Evolutionary conservation across 306 rosid species (phyloP).

Genomic region (Parietaria judaica): DNA sequence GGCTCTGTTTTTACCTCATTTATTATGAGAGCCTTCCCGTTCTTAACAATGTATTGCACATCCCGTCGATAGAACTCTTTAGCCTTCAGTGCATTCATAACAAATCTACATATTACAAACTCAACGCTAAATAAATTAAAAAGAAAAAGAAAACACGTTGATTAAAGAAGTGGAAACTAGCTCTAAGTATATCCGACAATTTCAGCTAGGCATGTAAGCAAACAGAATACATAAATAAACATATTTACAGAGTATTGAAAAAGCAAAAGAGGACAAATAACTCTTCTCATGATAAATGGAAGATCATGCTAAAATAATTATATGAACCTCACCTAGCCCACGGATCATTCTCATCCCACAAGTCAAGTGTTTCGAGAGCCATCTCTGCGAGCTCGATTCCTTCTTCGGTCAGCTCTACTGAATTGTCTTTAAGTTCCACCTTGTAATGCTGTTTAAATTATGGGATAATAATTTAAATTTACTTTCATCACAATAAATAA

Average conservation of each 20-base stretch:
- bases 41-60: slow-evolving; percentile 88
- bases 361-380: slow-evolving; percentile 90
- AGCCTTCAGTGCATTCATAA: slow-evolving; percentile 92
- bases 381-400: slow-evolving; percentile 92
- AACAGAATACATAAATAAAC: not conserved
- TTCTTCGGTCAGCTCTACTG: slow-evolving; percentile 91
- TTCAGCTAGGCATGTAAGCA: slow-evolving; percentile 1
- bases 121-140: slow-evolving; percentile 18
- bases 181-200: slow-evolving; percentile 7
- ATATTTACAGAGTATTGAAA: slow-evolving; percentile 7
- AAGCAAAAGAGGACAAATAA: no score
- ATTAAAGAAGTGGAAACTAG: not conserved
- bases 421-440: slow-evolving; percentile 80
- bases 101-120: slow-evolving; percentile 58
- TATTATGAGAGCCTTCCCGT: slow-evolving; percentile 92
- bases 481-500: not conserved
- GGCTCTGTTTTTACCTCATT: slow-evolving; percentile 55
- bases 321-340: slow-evolving; percentile 76
- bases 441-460: slow-evolving; percentile 71
- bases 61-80: slow-evolving; percentile 87
- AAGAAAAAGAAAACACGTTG: not conserved
- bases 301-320: slow-evolving; percentile 7
- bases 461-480: not conserved
- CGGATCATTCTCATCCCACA: slow-evolving; percentile 99
- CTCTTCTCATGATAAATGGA: not conserved